Evolutionary conservation across 2,329 filamentous ascomycete species (phyloP), one percentile per base, ranked within the genome.

Genomic region (Ascochyta clinopodiicola): DNA sequence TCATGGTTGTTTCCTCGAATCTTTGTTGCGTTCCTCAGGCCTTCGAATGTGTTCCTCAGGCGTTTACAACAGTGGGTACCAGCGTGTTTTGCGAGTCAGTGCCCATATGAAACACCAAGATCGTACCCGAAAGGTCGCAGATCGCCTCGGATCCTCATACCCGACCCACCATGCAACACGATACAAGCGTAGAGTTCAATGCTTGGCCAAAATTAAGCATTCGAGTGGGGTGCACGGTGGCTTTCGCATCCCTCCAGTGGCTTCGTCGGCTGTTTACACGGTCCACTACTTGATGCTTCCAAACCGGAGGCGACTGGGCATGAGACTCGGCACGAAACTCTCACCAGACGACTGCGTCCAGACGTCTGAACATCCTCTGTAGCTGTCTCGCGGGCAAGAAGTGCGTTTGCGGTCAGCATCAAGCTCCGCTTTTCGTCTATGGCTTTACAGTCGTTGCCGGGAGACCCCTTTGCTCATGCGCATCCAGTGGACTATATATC

Each of bases 61-160:
- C 36, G 52, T 52, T 51, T 52, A 44, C 38, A 34, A 34, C 36
- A 44, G 25, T 48, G n/a, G 19, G 39, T 4, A 47, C 34, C 24
- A n/a, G 38, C 38, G 31, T 25, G 54, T 57, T 51, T 52, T 44
- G 47, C 17, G 44, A 48, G 24, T 45, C 49, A 49, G 27, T 40
- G 44, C 34, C 54, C 48, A 45, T 34, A 17, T 53, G 54, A 57
- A 57, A 57, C 54, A 57, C 42, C 52, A 56, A 46, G 46, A 44
- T 56, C 52, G 24, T 29, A 56, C 52, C 52, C 37, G 32, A 50
- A 57, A 24, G 22, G 47, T 53, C 47, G 48, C 48, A 57, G 48
- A 52, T 52, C 54, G 15, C 22, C 43, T 19, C 54, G 47, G 48
- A 44, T 44, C 44, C 24, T 34, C 37, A 32, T 44, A 29, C 38